A percentile compares a stretch with the other conserved stretches of the same genome.
Conservation (phyloP, 2,329 filamentous ascomycete species). For the Aspergillus sp. region DNA sequence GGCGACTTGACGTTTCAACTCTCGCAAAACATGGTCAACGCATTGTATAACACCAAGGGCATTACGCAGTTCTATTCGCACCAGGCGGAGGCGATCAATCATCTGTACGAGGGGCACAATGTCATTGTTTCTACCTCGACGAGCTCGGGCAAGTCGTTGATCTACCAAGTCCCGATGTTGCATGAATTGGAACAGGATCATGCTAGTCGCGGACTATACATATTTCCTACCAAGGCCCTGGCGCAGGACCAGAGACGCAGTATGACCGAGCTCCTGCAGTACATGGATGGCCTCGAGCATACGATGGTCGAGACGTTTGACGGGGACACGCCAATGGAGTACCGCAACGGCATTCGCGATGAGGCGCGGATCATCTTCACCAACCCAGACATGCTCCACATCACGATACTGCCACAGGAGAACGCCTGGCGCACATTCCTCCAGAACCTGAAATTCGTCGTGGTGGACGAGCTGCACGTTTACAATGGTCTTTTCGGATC, state of each 20-base stretch:
- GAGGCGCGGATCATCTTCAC: constrained; percentile 93
- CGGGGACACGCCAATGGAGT: constrained; percentile 83
- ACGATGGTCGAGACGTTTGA: constrained; percentile 90
- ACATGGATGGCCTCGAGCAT: constrained; percentile 74
- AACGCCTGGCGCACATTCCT: constrained; percentile 84
- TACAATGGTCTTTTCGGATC: constrained; percentile 95
- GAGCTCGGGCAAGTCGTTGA: constrained; percentile 95
- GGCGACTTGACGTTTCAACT: constrained; percentile 82
- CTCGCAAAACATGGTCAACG: constrained; percentile 92
- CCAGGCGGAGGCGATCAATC: constrained; percentile 91
- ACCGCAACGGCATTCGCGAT: constrained; percentile 77
- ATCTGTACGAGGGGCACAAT: constrained; percentile 74
- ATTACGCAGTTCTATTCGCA: constrained; percentile 88
- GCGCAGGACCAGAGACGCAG: constrained; percentile 92
- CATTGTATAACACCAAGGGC: constrained; percentile 84
- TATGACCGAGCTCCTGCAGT: constrained; percentile 77
- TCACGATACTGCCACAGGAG: constrained; percentile 90
- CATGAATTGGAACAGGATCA: constrained; percentile 78
- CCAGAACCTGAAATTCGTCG: constrained; percentile 86
- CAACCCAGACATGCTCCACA: constrained; percentile 96
- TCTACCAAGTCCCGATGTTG: constrained; percentile 92
- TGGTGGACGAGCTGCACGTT: constrained; percentile 88
- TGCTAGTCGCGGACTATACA: constrained; percentile 86
- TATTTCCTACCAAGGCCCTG: constrained; percentile 95
- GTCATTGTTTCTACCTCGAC: constrained; percentile 95